Evolutionary conservation across 2,329 filamentous ascomycete genomes (phyloP), one percentile per base, ranked within the genome.

Genomic region (Fusarium sp.): DNA sequence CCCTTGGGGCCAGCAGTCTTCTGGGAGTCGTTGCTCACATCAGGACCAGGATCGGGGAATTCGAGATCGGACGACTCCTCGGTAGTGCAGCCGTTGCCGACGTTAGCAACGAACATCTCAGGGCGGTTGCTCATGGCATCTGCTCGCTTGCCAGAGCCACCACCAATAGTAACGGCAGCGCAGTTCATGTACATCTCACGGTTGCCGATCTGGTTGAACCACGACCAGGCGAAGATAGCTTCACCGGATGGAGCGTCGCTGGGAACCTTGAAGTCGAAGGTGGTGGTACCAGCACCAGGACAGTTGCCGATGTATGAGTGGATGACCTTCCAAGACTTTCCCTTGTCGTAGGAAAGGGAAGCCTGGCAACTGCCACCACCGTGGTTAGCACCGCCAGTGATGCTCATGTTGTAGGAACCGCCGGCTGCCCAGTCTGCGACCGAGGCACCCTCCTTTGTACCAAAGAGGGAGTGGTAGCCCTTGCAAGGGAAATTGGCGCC

Each of bases 171-270:
- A 75, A 95, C 87, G 56, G 88, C 85, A 12, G 93, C 93, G 78
- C 93, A 96, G 83, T 94, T 94, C 91, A 94, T 94, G 87, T 96
- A 96, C 88, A 93, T 93, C 80, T 95, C 93, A 52, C 93, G 88
- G 82, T 94, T 94, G 31, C 93, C 93, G 44, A 92, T 81, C 72
- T 90, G 84, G 84, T 94, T 94, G 83, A 93, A 91, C 91, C 91
- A 93, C 31, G 89, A 90, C 93, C 93, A 95, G 41, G 90, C 89
- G 55, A 95, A 87, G 47, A 95, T 80, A 63, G 89, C 91, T 38
- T 90, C 87, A 81, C 81, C 84, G 67, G 81, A 77, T n/a, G 89
- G 89, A 3, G 89, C 88, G 72, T 91, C 89, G 5, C 82, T 80
- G 13, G 93, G 93, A 36, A 95, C 82, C 36, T 84, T 88, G 80